Percentiles rank a stretch among this genome's conserved stretches.
These are phyloP conservation scores for Barnettozyma botsteinii DNA, from an alignment of 805 yeast genomes.

Conservation along the genomic window DNA sequence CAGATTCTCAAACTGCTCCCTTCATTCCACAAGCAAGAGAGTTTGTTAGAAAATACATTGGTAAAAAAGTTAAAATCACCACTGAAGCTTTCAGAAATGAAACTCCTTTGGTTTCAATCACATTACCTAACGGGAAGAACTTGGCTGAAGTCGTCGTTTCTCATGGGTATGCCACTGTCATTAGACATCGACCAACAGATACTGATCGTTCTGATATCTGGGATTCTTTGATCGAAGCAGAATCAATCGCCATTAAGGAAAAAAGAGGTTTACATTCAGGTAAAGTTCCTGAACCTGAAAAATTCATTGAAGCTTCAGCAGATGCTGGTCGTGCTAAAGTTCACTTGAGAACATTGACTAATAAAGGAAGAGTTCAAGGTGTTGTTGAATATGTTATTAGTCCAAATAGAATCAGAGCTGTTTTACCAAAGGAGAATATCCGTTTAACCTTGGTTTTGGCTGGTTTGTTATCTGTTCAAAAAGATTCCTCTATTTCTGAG, in stretches of 20 bases:
- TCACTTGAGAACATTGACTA: conserved; percentile 61
- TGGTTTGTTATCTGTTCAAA: conserved; percentile 48
- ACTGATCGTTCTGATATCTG: conserved; percentile 66
- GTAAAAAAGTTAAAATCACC: conserved; percentile 56
- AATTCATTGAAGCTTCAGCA: conserved; percentile 78
- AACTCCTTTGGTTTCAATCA: conserved; percentile 58
- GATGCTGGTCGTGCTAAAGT: conserved; percentile 65
- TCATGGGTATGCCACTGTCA: conserved; percentile 71
- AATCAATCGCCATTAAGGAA: conserved; percentile 48
- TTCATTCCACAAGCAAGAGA: conserved; percentile 66
- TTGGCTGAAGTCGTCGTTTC: conserved; percentile 55
- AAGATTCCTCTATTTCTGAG: conserved; percentile 34
- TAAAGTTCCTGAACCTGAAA: conserved; percentile 49
- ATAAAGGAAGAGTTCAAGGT: conserved; percentile 59
- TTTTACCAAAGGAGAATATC: conserved; percentile 65
- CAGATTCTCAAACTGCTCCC: conserved; percentile 47
- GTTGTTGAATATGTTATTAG: conserved; percentile 67
- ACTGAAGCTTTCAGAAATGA: conserved; percentile 68
- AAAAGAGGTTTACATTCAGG: conserved; percentile 59
- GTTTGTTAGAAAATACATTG: conserved; percentile 65
- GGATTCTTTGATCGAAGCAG: conserved; percentile 72
- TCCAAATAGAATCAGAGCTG: conserved; percentile 61
- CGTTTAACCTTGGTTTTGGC: conserved; percentile 68
- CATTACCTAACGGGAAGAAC: conserved; percentile 47
- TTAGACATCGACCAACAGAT: conserved; percentile 71